A percentile compares a stretch with the other conserved stretches of the same genome.
These are phyloP conservation scores for Lachancea meyersii DNA, from an alignment of 805 yeast genomes.

Conservation along the genomic window DNA sequence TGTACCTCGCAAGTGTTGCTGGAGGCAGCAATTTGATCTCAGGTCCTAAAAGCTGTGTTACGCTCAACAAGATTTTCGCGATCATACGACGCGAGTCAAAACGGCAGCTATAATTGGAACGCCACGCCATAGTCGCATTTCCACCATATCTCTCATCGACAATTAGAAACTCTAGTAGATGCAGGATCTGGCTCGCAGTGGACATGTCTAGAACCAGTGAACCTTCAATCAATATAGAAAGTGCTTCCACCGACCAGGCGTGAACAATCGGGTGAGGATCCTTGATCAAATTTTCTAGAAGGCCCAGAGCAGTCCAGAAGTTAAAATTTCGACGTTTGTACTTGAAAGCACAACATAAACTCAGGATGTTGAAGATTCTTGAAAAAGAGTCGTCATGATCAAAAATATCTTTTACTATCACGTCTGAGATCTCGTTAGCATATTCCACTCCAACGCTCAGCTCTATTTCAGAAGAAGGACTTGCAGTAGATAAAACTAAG, in stretches of 20 bases:
- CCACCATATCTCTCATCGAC: conserved; percentile 46
- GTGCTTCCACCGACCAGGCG: conserved; percentile 59
- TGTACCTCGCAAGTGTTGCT: conserved; percentile 30
- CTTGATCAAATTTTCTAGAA: conserved; percentile 50
- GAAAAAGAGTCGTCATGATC: conserved; percentile 57
- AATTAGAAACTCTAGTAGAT: conserved; percentile 36
- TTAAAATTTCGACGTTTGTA: conserved; percentile 35
- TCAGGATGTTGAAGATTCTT: conserved; percentile 51
- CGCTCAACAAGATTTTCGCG: conserved; percentile 38
- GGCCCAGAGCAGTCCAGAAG: conserved; percentile 45
- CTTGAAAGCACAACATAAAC: conserved; percentile 39
- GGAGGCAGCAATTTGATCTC: conserved; percentile 35
- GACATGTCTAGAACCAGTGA: conserved; percentile 43
- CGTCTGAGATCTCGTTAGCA: conserved; percentile 21
- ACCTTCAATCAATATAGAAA: conserved; percentile 49
- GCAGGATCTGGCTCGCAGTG: conserved; percentile 41
- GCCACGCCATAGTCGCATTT: conserved; percentile 37
- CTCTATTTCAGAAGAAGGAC: conserved; percentile 16
- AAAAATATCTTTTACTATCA: conserved; percentile 60
- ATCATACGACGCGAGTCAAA: conserved; percentile 41
- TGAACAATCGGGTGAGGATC: conserved; percentile 89
- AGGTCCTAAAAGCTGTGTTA: conserved; percentile 56
- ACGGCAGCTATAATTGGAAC: conserved; percentile 45
- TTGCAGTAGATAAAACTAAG: conserved; percentile 36
- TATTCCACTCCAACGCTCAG: neutral